Evolutionary conservation across 2,329 filamentous ascomycete species (phyloP), one percentile per base, ranked within the genome.

Genomic region (Diaporthe sp.): DNA sequence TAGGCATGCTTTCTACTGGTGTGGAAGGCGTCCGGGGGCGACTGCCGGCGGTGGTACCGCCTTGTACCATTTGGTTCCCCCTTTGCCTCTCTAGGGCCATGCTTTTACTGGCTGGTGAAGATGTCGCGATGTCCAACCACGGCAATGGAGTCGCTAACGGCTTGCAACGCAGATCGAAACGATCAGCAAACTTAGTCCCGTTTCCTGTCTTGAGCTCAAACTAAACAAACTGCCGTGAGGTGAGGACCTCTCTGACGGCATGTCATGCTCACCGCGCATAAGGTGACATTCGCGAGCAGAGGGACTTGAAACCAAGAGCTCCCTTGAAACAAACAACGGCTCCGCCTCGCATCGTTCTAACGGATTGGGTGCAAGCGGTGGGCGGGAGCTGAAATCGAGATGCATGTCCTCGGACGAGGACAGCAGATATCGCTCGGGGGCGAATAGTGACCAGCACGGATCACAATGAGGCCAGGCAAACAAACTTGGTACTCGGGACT

Each of bases 251-350:
- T 35, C 30, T 50, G 53, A 47, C 30, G n/a, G 53, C 39, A 37
- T 58, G 30, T 61, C 27, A 61, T 50, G 25, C 56, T 37, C 22
- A 47, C 47, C 30, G 27, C 68, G 53, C 51, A 70, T 47, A 39
- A 59, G 39, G 37, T 58, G 42, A 59, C 53, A 70, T 19, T 19
- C 13, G 30, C 68, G 30, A 39, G 44, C 37, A 50, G n/a, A 61
- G 22, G 27, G 42, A 37, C 42, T 27, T 72, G 73, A 72, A 72
- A 72, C 73, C n/a, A 72, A 68, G 19, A 30, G 39, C 19, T 51
- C 53, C 53, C 59, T 69, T 74, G 73, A 74, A 74, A 74, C 73
- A 74, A 69, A 59, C 51, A 44, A 37, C 68, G 47, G 53, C 68
- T 70, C 55, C 39, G 25, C 32, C 55, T 59, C 69, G 55, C 55